These are phyloP conservation scores for Thelonectria blattea DNA, from an alignment of 2,329 filamentous ascomycete genomes.

Conservation along the genomic window DNA sequence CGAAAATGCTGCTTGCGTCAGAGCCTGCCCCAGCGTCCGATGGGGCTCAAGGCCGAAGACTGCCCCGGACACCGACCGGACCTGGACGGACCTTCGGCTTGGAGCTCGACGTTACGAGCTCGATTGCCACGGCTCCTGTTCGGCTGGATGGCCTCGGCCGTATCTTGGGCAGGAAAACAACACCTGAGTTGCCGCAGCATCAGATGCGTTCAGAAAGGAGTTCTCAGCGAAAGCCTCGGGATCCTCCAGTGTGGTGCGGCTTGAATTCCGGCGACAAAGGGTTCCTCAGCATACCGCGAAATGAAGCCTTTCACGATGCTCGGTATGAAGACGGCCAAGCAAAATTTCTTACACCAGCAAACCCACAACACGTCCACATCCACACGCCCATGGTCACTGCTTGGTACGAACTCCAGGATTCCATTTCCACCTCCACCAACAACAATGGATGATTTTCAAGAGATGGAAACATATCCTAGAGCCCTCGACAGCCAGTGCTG, in stretches of 20 bases:
- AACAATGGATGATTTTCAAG: slow-evolving; percentile 11
- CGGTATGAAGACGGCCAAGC: neutral
- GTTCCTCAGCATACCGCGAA: neutral
- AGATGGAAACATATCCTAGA: slow-evolving; percentile 3
- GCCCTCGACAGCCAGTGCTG: neutral
- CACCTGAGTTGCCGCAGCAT: neutral
- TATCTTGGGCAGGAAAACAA: slow-evolving; percentile 1
- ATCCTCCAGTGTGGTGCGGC: neutral
- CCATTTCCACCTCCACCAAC: slow-evolving; percentile 17
- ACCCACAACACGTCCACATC: neutral
- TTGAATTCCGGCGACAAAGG: slow-evolving; percentile 5
- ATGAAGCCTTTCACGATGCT: slow-evolving; percentile 6
- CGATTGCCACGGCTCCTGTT: slow-evolving; percentile 25
- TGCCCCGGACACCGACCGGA: slow-evolving; percentile 39
- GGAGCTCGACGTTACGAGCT: slow-evolving; percentile 30
- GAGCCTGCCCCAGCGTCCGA: slow-evolving; percentile 22
- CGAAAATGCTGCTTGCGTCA: slow-evolving; percentile 32
- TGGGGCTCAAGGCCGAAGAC: slow-evolving; percentile 32
- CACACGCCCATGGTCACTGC: slow-evolving; percentile 11
- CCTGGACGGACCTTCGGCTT: slow-evolving; percentile 34
- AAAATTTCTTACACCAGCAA: neutral
- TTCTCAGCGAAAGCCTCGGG: slow-evolving; percentile 1
- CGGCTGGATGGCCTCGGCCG: slow-evolving; percentile 23
- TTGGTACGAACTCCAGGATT: slow-evolving; percentile 7
- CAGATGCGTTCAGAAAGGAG: neutral